A percentile compares a stretch with the other conserved stretches of the same genome.
These are phyloP conservation scores for Coemansia sp. DNA, from an alignment of 192 early-diverging fungal genomes.

Conservation along the genomic window DNA sequence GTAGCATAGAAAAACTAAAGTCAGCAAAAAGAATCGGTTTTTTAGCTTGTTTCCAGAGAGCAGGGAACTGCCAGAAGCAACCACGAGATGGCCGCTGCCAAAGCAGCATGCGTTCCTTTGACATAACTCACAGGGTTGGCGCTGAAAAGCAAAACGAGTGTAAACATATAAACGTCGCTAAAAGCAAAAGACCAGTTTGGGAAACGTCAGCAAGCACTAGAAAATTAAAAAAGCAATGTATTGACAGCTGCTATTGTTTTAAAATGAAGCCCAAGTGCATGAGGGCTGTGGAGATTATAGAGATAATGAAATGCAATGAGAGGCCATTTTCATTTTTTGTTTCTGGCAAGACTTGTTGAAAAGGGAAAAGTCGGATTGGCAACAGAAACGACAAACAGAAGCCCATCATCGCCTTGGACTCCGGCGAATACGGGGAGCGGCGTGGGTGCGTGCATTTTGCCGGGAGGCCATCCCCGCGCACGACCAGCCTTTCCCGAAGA, in stretches of 20 bases:
- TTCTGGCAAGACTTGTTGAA: not conserved
- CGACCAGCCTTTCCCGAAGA: constrained; percentile 4
- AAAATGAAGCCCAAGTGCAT: not conserved
- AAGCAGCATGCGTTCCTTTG: not conserved
- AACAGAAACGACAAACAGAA: not conserved
- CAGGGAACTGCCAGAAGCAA: not conserved
- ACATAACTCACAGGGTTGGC: not conserved
- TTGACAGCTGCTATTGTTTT: not conserved
- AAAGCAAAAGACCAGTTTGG: not conserved
- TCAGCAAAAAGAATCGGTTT: not conserved
- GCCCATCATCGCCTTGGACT: not conserved
- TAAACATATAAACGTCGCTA: not conserved
- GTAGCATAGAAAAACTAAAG: not conserved
- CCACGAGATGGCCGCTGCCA: not conserved
- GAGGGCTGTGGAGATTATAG: not conserved
- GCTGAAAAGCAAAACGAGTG: not conserved
- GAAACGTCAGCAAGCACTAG: not conserved
- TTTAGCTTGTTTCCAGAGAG: not conserved
- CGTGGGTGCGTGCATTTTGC: constrained; percentile 8
- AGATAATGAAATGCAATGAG: not conserved
- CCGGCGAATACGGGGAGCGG: not conserved
- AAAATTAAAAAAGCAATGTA: not conserved
- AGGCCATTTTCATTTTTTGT: not conserved
- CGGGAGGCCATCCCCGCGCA: constrained; percentile 2
- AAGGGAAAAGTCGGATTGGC: not conserved